These are phyloP conservation scores for Barnettozyma hawaiiensis DNA, from an alignment of 1,139 yeast species.

Conservation along the genomic window DNA sequence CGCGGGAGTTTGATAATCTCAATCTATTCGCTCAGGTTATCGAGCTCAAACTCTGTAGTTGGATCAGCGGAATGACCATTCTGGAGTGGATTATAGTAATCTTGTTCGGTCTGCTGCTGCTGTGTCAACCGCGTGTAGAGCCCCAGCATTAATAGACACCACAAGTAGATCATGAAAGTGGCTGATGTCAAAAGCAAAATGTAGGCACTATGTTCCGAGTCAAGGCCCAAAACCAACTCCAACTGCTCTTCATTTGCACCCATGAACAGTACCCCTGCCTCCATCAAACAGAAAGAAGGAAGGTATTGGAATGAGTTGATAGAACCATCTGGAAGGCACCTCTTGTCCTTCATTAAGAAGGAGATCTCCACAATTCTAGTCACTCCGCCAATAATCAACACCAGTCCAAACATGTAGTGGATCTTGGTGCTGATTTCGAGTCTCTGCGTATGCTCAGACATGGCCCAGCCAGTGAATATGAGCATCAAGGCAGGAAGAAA, in stretches of 20 bases:
- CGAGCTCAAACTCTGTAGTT: slow-evolving; percentile 22
- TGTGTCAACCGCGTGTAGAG: slow-evolving; percentile 47
- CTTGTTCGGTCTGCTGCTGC: slow-evolving; percentile 11
- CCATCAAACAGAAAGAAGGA: slow-evolving; percentile 73
- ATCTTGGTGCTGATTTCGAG: slow-evolving; percentile 75
- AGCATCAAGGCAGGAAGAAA: slow-evolving; percentile 77
- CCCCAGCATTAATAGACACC: slow-evolving; percentile 53
- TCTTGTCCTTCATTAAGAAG: slow-evolving; percentile 55
- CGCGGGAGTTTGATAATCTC: not conserved
- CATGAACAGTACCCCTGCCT: slow-evolving; percentile 82
- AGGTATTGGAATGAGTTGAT: slow-evolving; percentile 74
- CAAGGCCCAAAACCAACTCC: slow-evolving; percentile 59
- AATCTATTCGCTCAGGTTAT: slow-evolving; percentile 12
- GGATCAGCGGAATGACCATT: slow-evolving; percentile 5
- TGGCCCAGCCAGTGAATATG: slow-evolving; percentile 87
- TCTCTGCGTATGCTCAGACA: slow-evolving; percentile 83
- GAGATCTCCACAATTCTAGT: slow-evolving; percentile 72
- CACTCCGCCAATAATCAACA: slow-evolving; percentile 73
- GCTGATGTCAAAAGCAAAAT: slow-evolving; percentile 67
- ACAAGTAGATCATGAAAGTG: slow-evolving; percentile 65
- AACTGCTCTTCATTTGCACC: slow-evolving; percentile 90
- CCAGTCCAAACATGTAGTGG: slow-evolving; percentile 79
- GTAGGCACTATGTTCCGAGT: slow-evolving; percentile 83
- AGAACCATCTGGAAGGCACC: slow-evolving; percentile 38
- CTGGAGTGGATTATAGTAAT: slow-evolving; percentile 14